Evolutionary conservation across 139 green algal genomes (phyloP), one percentile per base, ranked within the genome.

Genomic region (Auxenochlorella pyrenoidosa): DNA sequence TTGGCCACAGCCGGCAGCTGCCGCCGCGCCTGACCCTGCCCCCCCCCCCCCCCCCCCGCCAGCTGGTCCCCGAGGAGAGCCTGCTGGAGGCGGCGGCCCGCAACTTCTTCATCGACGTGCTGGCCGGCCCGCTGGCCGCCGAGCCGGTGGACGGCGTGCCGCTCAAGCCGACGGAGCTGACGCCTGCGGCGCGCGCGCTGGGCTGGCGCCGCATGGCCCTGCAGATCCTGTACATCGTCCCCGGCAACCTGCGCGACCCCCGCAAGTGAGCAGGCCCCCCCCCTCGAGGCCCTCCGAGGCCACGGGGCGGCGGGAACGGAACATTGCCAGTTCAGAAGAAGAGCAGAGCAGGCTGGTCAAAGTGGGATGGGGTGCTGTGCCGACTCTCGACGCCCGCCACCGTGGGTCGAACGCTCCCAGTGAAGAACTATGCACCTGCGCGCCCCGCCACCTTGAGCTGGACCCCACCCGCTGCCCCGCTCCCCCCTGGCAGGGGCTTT

Each of bases 131-230:
- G 41, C 59, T 76, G 80, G 89, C 89, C 32, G 41, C 75, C 0
- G 71, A 88, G 79, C 85, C 89, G 5, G 85, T 92, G 18, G 75
- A 79, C n/a, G 89, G 80, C 47, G 89, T 92, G 36, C 89, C 89
- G 51, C 80, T 92, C n/a, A 60, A 86, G 59, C 89, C 89, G 16
- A 86, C 54, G 51, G 84, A 89, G 84, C 72, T 90, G 41, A 92
- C 89, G 43, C 40, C 88, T 41, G 89, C 88, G 36, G 91, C 87
- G 60, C 30, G 40, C 75, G 70, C 88, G 30, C 77, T 92, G 43
- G 97, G 96, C 16, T 99, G 97, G 97, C 88, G 93, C 43, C 94
- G 97, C 68, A 99, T 98, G 95, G 92, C 91, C 5, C 90, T 99
- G 79, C 95, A 98, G 89, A 96, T 99, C 41, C 90, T 99, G 19